Conservation (phyloP, 139 green algal genomes). For the Auxenochlorella pyrenoidosa region DNA sequence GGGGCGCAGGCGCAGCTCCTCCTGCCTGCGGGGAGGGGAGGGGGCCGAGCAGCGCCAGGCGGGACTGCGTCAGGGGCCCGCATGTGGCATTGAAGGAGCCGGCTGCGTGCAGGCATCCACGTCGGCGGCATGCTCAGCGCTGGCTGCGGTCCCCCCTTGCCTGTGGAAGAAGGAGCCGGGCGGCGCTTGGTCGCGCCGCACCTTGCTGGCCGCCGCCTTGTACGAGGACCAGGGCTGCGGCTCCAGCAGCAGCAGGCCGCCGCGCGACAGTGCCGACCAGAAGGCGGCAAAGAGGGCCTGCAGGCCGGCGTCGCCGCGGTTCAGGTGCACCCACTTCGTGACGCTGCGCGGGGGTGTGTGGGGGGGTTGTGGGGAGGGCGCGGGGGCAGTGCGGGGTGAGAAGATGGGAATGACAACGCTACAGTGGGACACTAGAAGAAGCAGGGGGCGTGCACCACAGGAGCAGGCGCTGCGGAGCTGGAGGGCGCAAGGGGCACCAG, state of each 20-base stretch:
- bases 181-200: slow-evolving; percentile 11
- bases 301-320: slow-evolving; percentile 86
- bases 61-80: too few relatives aligned
- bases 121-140: too few relatives aligned
- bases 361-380: not conserved
- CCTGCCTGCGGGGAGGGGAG: slow-evolving; percentile 22
- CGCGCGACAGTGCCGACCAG: slow-evolving; percentile 53
- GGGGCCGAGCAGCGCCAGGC: not conserved
- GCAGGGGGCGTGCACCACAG: too few relatives aligned
- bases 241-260: slow-evolving; percentile 89
- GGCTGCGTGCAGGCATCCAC: too few relatives aligned
- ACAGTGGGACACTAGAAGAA: too few relatives aligned
- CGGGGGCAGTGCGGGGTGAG: too few relatives aligned
- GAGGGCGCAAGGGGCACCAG: too few relatives aligned
- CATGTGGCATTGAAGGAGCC: too few relatives aligned
- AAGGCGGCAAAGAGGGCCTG: slow-evolving; percentile 72
- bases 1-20: slow-evolving; percentile 69
- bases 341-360: slow-evolving; percentile 49
- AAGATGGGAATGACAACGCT: too few relatives aligned
- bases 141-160: too few relatives aligned
- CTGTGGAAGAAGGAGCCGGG: slow-evolving; percentile 27
- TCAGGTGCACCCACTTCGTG: slow-evolving; percentile 96
- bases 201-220: slow-evolving; percentile 69
- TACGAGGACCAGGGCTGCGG: slow-evolving; percentile 93
- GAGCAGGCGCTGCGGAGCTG: too few relatives aligned